These are phyloP conservation scores for Emmonsia crescens DNA, from an alignment of 2,329 filamentous ascomycete species.

Conservation along the genomic window DNA sequence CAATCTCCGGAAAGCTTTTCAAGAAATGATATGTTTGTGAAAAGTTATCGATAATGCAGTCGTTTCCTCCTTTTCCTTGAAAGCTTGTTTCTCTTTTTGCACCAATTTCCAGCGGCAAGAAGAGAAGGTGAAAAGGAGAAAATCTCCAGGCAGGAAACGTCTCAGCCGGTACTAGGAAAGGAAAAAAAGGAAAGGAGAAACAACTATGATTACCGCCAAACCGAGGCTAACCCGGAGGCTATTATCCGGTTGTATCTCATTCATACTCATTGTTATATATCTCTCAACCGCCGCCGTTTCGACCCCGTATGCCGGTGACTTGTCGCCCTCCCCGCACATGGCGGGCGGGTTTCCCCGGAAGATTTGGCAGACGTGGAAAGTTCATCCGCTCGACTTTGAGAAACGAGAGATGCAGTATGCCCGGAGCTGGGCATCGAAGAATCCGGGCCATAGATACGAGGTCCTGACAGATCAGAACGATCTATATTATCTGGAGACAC, in stretches of 20 bases:
- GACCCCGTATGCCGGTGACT: conserved; percentile 17
- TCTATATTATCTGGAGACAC: conserved; percentile 54
- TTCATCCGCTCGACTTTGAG: conserved; percentile 56
- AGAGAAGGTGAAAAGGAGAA: not conserved
- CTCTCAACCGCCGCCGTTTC: conserved; percentile 36
- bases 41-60: not conserved
- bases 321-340: conserved; percentile 13
- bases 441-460: conserved; percentile 56
- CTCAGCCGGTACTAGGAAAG: not conserved
- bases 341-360: conserved; percentile 49
- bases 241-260: conserved; percentile 31
- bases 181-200: not conserved
- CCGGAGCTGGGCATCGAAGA: conserved; percentile 55
- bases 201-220: not conserved
- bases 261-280: conserved; percentile 37
- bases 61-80: not conserved
- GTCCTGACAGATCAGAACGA: conserved; percentile 60
- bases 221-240: not conserved
- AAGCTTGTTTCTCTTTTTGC: conserved; percentile 32
- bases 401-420: conserved; percentile 50
- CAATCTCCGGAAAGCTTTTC: not conserved
- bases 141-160: not conserved
- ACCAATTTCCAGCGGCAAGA: not conserved
- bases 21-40: not conserved
- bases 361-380: conserved; percentile 71